Percentiles rank a stretch among this genome's conserved stretches.
These are phyloP conservation scores for Chalciporus sphaerocephalus DNA, from an alignment of 768 basidiomycete genomes.

Conservation along the genomic window DNA sequence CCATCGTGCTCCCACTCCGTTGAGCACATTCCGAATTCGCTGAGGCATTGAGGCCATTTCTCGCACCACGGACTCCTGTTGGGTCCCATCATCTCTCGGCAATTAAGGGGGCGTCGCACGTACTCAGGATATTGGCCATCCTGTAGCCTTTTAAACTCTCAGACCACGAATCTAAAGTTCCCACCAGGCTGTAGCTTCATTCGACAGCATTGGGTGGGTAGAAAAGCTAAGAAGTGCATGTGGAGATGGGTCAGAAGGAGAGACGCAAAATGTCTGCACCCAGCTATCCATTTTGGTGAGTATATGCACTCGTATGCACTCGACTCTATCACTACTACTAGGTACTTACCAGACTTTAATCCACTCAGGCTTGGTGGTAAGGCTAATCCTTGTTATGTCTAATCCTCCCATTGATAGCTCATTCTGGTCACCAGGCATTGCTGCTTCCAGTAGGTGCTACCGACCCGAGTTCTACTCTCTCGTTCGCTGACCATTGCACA, in stretches of 20 bases:
- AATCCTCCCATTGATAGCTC: slow-evolving; percentile 7
- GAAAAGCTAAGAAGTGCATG: slow-evolving; percentile 15
- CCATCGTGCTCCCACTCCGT: neutral
- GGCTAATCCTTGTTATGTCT: neutral
- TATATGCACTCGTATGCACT: neutral
- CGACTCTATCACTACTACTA: no score
- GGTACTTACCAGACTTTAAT: slow-evolving; percentile 1
- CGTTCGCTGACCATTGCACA: slow-evolving; percentile 25
- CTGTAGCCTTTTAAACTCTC: slow-evolving; percentile 19
- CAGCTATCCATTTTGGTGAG: slow-evolving; percentile 33
- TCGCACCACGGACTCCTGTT: neutral
- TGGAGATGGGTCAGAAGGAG: slow-evolving; percentile 5
- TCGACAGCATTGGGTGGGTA: slow-evolving; percentile 4
- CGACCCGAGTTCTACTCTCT: neutral
- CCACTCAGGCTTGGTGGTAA: slow-evolving; percentile 58
- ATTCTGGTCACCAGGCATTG: slow-evolving; percentile 43
- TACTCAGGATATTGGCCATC: slow-evolving; percentile 3
- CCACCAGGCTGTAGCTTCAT: slow-evolving; percentile 8
- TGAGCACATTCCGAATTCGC: slow-evolving; percentile 4
- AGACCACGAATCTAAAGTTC: neutral
- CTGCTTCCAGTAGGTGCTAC: slow-evolving; percentile 53
- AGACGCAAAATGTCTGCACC: slow-evolving; percentile 24
- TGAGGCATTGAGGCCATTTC: slow-evolving; percentile 5
- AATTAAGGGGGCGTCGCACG: slow-evolving; percentile 4
- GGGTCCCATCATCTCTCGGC: slow-evolving; percentile 1